phyloP scores from a whole-genome alignment of 192 early-diverging fungal species.

The Podila epigama region DNA sequence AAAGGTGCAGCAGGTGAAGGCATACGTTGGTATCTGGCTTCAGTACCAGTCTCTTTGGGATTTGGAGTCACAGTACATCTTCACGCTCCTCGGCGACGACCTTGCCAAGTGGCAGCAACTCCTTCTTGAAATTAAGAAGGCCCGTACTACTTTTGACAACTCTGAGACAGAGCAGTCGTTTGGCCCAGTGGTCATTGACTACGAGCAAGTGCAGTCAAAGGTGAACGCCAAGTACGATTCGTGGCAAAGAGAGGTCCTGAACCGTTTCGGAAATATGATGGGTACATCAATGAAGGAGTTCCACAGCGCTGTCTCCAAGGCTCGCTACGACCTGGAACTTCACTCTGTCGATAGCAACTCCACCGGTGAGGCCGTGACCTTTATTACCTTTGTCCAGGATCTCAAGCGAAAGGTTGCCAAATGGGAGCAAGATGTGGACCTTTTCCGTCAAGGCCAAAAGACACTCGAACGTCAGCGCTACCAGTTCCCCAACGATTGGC shows the following conservation, averaged over 20 bases:
- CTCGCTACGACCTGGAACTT: constrained; percentile 87
- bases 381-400: constrained; percentile 96
- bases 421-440: constrained; percentile 86
- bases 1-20: constrained; percentile 75
- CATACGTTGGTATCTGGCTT: constrained; percentile 95
- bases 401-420: constrained; percentile 81
- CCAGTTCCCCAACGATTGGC: constrained; percentile 95
- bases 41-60: constrained; percentile 99
- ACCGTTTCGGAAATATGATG: constrained; percentile 87
- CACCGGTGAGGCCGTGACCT: constrained; percentile 90
- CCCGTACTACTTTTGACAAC: constrained; percentile 95
- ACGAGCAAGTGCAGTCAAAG: constrained; percentile 98
- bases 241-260: constrained; percentile 97
- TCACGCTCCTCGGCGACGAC: constrained; percentile 85
- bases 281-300: constrained; percentile 84
- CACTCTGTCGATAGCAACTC: constrained; percentile 83
- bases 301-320: constrained; percentile 74
- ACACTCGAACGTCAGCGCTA: constrained; percentile 92
- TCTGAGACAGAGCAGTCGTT: constrained; percentile 89
- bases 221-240: constrained; percentile 97
- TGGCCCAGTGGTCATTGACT: constrained; percentile 88
- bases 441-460: constrained; percentile 91
- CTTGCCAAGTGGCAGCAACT: constrained; percentile 92
- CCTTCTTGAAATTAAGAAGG: constrained; percentile 92
- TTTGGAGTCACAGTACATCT: constrained; percentile 87